Evolutionary conservation across 345 rosid genomes (phyloP), one percentile per base, ranked within the genome.

Genomic region (Streptanthus diversifolius): DNA sequence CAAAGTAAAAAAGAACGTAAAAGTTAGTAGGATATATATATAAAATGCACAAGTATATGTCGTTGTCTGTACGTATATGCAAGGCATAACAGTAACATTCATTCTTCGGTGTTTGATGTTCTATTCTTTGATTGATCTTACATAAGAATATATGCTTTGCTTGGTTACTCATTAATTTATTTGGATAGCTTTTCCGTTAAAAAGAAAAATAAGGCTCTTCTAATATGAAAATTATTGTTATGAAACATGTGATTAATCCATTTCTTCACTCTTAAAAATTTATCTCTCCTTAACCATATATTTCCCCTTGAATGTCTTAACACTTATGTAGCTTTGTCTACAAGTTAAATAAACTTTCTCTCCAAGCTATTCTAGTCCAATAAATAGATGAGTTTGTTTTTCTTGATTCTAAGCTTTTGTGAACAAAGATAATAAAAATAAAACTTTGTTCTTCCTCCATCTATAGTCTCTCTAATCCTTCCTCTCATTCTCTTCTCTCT

Each of bases 81-180:
- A 70, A 70, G n/a, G 67, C 67, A 61, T 60, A 71, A 45, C 51
- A 63, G 21, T 48, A 43, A 37, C 61, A 49, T 71, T 13, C 22
- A 29, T 37, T 13, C 68, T 49, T 61, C 39, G 52, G 53, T 49
- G 32, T 36, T 35, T 35, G 27, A 6, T 60, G 25, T 70, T 68
- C 22, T 52, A 40, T 72, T 62, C 76, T 72, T 62, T 62, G 63
- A 62, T 72, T 62, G 62, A 3, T 37, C 52, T 52, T 52, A 6
- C 54, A 30, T 40, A 11, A 19, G 76, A 63, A 63, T 63, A 52
- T 72, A 52, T 72, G 18, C 76, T 72, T 72, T 63, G 54, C 76
- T 72, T 72, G 17, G 69, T 63, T 72, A 54, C 56, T 57, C 43
- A 1, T 74, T 56, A 45, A 18, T 66, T 62, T 51, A 51, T 71